Evolutionary conservation across 345 rosid species (phyloP).

Genomic region (Trapa incisa): DNA sequence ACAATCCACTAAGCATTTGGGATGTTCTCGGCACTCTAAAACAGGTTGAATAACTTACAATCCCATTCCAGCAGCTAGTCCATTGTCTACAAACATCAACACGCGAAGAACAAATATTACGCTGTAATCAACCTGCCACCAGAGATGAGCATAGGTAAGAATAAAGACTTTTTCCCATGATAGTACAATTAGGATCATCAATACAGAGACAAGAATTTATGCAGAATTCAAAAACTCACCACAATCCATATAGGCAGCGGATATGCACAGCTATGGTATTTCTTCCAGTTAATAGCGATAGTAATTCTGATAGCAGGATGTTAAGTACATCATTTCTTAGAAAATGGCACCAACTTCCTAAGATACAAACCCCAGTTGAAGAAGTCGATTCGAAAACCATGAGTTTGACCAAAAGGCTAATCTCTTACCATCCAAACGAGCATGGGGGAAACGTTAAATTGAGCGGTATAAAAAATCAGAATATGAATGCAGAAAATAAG

Average conservation of each 20-base stretch:
- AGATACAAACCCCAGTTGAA: background rate
- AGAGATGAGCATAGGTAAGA: constrained; percentile 8
- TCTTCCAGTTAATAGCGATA: constrained; percentile 83
- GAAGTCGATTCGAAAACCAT: background rate
- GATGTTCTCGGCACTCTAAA: constrained; percentile 2
- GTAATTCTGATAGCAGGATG: constrained; percentile 42
- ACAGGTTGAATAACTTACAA: constrained; percentile 43
- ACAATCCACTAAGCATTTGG: background rate
- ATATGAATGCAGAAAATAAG: too few species aligned
- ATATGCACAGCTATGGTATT: constrained; percentile 55
- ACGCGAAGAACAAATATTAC: constrained; percentile 78
- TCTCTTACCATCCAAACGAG: constrained; percentile 1
- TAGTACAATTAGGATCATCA: background rate
- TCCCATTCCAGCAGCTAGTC: constrained; percentile 94
- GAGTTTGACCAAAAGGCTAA: background rate
- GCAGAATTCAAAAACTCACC: constrained; percentile 41
- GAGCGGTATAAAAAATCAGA: background rate
- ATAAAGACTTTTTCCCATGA: background rate
- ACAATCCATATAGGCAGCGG: constrained; percentile 98
- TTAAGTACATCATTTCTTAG: constrained; percentile 11
- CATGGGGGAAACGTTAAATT: background rate
- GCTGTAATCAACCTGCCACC: constrained; percentile 80
- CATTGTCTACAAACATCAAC: constrained; percentile 93
- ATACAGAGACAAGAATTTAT: background rate
- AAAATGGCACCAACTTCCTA: constrained; percentile 1